Evolutionary conservation across 768 basidiomycete genomes (phyloP).

Genomic region (Pleurotus tuoliensis): DNA sequence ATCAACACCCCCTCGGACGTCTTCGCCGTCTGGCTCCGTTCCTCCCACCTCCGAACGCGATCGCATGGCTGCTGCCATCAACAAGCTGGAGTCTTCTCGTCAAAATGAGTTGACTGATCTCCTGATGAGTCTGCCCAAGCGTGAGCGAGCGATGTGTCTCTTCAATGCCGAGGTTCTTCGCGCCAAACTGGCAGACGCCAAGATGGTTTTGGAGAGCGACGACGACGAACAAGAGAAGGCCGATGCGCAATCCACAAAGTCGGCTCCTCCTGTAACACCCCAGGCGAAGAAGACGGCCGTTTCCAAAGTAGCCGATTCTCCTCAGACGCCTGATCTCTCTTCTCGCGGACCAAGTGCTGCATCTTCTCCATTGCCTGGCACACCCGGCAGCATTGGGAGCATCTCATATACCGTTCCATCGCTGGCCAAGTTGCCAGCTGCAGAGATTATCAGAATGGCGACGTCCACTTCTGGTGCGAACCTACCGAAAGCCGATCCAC

Average conservation of each 20-base stretch:
- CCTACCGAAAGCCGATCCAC: conserved; percentile 66
- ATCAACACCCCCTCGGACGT: conserved; percentile 81
- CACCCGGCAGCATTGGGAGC: conserved; percentile 38
- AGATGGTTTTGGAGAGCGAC: conserved; percentile 73
- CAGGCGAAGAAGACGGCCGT: conserved; percentile 53
- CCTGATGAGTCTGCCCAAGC: conserved; percentile 82
- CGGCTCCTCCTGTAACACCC: conserved; percentile 49
- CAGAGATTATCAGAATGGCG: conserved; percentile 69
- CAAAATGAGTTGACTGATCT: conserved; percentile 70
- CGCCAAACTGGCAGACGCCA: conserved; percentile 77
- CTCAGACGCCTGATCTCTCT: conserved; percentile 74
- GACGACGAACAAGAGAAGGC: conserved; percentile 41
- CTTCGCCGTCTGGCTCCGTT: conserved; percentile 69
- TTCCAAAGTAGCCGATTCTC: conserved; percentile 40
- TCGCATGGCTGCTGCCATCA: conserved; percentile 64
- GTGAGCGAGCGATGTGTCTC: conserved; percentile 86
- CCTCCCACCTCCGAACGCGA: conserved; percentile 67
- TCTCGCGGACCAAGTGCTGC: conserved; percentile 70
- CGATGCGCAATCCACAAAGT: conserved; percentile 15
- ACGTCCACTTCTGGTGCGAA: conserved; percentile 32
- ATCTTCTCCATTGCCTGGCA: conserved; percentile 65
- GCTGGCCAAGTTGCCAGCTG: conserved; percentile 70
- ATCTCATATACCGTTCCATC: conserved; percentile 60
- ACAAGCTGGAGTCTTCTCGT: conserved; percentile 56
- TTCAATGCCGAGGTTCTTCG: conserved; percentile 82